These are phyloP conservation scores for Colletotrichum camelliae DNA, from an alignment of 2,329 filamentous ascomycete species.

Conservation along the genomic window DNA sequence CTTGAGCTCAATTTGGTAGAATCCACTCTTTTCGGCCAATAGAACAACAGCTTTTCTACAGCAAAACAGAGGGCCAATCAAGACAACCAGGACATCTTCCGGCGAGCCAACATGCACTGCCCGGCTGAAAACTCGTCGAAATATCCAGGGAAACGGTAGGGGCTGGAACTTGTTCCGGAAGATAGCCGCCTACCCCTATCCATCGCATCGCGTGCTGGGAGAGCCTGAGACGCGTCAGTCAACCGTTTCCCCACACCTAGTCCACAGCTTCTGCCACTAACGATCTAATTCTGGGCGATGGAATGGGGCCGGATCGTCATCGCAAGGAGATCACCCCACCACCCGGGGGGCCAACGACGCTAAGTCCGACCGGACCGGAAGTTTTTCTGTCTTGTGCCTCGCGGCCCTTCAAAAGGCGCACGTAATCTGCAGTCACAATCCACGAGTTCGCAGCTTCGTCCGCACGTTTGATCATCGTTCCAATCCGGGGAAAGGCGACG, in stretches of 20 bases:
- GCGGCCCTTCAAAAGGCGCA: not conserved
- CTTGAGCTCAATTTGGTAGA: not conserved
- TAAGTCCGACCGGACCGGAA: not conserved
- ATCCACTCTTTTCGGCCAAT: not conserved
- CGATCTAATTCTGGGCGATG: not conserved
- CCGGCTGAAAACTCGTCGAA: not conserved
- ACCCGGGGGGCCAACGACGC: not conserved
- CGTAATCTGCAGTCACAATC: not conserved
- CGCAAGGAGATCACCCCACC: conserved; percentile 12
- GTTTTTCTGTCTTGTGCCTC: not conserved
- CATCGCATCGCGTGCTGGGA: not conserved
- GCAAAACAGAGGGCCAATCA: not conserved
- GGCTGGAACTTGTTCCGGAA: not conserved
- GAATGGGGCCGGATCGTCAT: conserved; percentile 10
- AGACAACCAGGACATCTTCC: not conserved
- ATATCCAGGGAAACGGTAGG: not conserved
- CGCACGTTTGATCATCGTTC: not conserved
- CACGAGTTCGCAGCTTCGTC: not conserved
- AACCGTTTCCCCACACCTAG: not conserved
- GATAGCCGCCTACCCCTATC: not conserved
- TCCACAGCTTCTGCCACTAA: not conserved
- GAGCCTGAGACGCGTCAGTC: conserved; percentile 11
- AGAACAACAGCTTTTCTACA: not conserved
- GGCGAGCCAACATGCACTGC: not conserved
- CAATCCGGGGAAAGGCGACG: not conserved